Evolutionary conservation across 306 rosid genomes (phyloP), one percentile per base, ranked within the genome.

Genomic region (Glycyrrhiza uralensis): DNA sequence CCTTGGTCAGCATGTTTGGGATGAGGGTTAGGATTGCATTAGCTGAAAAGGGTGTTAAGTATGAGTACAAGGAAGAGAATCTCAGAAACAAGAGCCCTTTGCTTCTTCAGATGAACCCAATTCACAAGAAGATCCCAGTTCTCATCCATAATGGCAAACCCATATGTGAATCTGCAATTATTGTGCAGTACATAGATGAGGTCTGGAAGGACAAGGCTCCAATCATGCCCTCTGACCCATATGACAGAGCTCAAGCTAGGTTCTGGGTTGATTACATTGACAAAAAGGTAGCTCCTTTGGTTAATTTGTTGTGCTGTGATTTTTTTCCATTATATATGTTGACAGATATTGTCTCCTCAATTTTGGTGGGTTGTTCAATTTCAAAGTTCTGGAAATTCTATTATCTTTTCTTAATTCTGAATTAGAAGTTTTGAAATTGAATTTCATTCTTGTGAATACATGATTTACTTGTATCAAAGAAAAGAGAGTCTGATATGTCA

Each of bases 81-180:
- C 41, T 76, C 1, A 1, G 0, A 2, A 36, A 65, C 60, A 81
- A 70, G 60, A 71, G 78, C 36, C 56, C 74, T 18, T 35, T 70
- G 4, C 81, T 81, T 70, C 22, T 71, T 0, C 70, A 86, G 42
- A 71, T 65, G 85, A 84, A 88, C 58, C 87, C 86, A 0, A 4
- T 88, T 72, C 69, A 88, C 28, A 64, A 86, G 75, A 50, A 77
- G 22, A 71, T 84, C 60, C 88, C 83, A 7, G 89, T 87, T 79
- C 84, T 85, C 18, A 47, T 83, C 26, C 86, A 87, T 17, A 80
- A 76, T 2, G 81, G 72, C 1, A 81, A 76, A 7, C 72, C 62
- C 46, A 17, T 81, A 0, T 64, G 47, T 32, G 85, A 81, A 15
- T 81, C 81, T 23, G 66, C 50, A 3, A 49, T 76, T 3, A 65